Conservation (phyloP, 768 basidiomycete genomes). For the Agaricus bisporus region DNA sequence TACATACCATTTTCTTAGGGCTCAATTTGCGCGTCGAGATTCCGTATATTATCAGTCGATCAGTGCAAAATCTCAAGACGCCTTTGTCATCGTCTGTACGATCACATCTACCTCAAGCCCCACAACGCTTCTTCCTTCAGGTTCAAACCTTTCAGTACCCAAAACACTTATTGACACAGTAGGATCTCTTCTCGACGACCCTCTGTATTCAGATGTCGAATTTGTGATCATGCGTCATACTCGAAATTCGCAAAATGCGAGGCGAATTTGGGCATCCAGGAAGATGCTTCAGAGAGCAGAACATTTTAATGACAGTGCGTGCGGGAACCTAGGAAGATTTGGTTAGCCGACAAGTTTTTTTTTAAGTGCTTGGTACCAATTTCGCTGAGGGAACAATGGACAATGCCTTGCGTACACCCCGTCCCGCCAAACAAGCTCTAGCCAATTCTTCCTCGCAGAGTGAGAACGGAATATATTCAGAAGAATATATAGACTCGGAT, state of each 20-base stretch:
- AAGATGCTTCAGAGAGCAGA: conserved; percentile 64
- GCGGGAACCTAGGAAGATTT: not conserved
- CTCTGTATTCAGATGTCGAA: conserved; percentile 79
- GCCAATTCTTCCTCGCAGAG: conserved; percentile 16
- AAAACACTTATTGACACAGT: conserved; percentile 62
- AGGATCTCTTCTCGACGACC: conserved; percentile 74
- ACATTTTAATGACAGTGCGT: conserved; percentile 71
- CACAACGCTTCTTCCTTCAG: conserved; percentile 35
- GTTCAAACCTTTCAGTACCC: conserved; percentile 53
- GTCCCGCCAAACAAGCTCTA: conserved; percentile 15
- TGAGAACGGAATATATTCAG: not conserved
- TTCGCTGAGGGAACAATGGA: conserved; percentile 50
- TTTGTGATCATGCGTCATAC: conserved; percentile 57
- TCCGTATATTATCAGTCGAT: conserved; percentile 54
- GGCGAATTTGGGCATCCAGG: conserved; percentile 63
- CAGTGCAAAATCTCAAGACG: conserved; percentile 50
- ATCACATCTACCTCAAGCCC: conserved; percentile 63
- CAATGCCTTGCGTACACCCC: conserved; percentile 18
- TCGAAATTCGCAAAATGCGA: conserved; percentile 29
- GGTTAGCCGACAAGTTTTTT: not conserved
- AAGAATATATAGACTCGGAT: conserved; percentile 26
- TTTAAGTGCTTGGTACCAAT: conserved; percentile 64
- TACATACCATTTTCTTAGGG: conserved; percentile 33
- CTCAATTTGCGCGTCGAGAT: conserved; percentile 76
- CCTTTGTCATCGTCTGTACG: conserved; percentile 71